A percentile compares a stretch with the other conserved stretches of the same genome.
These are phyloP conservation scores for Fusarium sp. DNA, from an alignment of 2,329 filamentous ascomycete species.

Conservation along the genomic window DNA sequence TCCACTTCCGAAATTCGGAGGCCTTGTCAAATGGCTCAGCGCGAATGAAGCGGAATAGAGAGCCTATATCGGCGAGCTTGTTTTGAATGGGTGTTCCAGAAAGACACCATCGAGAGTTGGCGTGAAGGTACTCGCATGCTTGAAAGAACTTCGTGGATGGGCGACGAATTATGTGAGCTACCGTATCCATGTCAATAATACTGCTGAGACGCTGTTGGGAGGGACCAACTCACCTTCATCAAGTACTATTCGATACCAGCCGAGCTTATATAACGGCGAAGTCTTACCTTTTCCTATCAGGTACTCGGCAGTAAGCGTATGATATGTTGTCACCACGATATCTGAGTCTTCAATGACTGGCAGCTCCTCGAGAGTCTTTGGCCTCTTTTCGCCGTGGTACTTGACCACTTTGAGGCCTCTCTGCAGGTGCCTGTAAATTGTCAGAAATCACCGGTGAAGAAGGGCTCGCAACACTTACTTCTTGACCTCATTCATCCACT, in stretches of 20 bases:
- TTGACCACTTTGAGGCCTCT: background rate
- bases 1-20: slow-evolving; percentile 12
- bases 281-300: background rate
- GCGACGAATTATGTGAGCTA: slow-evolving; percentile 62
- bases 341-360: background rate
- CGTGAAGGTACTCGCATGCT: slow-evolving; percentile 56
- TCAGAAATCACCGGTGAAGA: accelerated
- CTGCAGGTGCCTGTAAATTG: background rate
- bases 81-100: slow-evolving; percentile 69
- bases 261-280: background rate
- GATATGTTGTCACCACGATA: slow-evolving; percentile 14
- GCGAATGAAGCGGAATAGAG: slow-evolving; percentile 28
- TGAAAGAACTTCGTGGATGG: slow-evolving; percentile 58
- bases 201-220: accelerated
- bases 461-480: background rate
- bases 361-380: background rate
- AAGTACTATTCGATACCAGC: slow-evolving; percentile 58
- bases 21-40: background rate
- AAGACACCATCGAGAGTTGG: slow-evolving; percentile 64
- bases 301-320: slow-evolving; percentile 12
- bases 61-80: slow-evolving; percentile 60
- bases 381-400: slow-evolving; percentile 3
- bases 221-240: slow-evolving; percentile 56
- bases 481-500: slow-evolving; percentile 12
- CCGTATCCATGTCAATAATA: background rate